Evolutionary conservation across 2,329 filamentous ascomycete genomes (phyloP), one percentile per base, ranked within the genome.

Genomic region (Stagonosporopsis chrysanthemi): DNA sequence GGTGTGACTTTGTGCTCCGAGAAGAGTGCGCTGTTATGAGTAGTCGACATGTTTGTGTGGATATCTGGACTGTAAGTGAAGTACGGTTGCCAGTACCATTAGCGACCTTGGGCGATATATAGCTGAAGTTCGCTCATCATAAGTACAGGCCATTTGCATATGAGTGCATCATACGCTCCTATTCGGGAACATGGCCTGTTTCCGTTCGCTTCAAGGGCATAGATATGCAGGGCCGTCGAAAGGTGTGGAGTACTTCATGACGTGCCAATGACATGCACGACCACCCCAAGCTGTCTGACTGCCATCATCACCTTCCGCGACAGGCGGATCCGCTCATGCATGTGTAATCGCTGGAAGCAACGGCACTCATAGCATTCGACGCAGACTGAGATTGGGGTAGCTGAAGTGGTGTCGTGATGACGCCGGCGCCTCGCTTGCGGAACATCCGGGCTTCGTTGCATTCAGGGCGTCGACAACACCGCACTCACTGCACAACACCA

Each of bases 1-100:
- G 64, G 62, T 6, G 66, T 66, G 17, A 68, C 55, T n/a, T 64
- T 65, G 47, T 56, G 36, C 23, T 56, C 26, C 14, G 47, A 56
- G 24, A 56, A 46, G 2, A 56, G 53, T 11, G 53, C 53, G 7
- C 36, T 56, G 36, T 51, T 46, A 15, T 38, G 41, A 17, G 36
- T 15, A 31, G 28, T 51, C 17, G 53, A 46, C 53, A 56, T 40
- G 19, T 29, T 33, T 15, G 15, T n/a, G 2, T 38, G 15, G 19
- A 14, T 1, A 23, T 26, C 15, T 47, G 12, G 4, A 35, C 7
- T 11, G 31, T 33, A 33, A 8, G 31, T 33, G 14, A n/a, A n/a
- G 12, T 33, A 6, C 4, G 22, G 12, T 24, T 39, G 9, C 36
- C 22, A 12, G 17, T 22, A 22, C 31, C 31, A 22, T 39, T 17